Percentiles rank a stretch among this genome's conserved stretches.
These are phyloP conservation scores for Vaccinium corymbosum DNA, from an alignment of 148 eudicot genomes.

Conservation along the genomic window DNA sequence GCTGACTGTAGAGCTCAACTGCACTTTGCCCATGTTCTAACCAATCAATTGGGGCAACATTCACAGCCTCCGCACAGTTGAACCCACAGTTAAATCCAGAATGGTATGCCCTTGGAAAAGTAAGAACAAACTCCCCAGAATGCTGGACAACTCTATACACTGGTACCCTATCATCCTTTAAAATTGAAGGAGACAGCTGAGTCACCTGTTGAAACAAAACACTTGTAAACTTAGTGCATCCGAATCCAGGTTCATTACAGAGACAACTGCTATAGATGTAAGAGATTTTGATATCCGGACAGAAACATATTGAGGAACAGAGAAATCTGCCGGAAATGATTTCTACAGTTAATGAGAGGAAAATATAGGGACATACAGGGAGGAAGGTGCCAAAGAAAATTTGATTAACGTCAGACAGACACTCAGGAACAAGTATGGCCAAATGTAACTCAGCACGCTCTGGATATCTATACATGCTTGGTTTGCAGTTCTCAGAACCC, in stretches of 20 bases:
- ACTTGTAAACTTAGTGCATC: neutral
- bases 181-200: slow-evolving; percentile 56
- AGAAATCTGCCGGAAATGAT: neutral
- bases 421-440: neutral
- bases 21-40: slow-evolving; percentile 60
- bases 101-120: slow-evolving; percentile 71
- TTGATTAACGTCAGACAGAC: neutral
- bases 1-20: slow-evolving; percentile 55
- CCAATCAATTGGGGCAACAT: slow-evolving; percentile 72
- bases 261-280: neutral
- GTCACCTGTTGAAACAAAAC: slow-evolving; percentile 42
- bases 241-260: neutral
- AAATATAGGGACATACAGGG: neutral
- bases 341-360: neutral
- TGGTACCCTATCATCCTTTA: slow-evolving; percentile 58
- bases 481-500: neutral
- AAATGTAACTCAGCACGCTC: neutral
- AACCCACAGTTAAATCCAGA: slow-evolving; percentile 68
- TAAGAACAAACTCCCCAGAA: slow-evolving; percentile 62
- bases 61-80: slow-evolving; percentile 73
- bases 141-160: slow-evolving; percentile 52
- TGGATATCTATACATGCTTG: neutral
- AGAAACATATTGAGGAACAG: neutral
- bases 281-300: neutral
- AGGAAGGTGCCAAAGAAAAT: neutral